These are phyloP conservation scores for Gardenia jasminoides DNA, from an alignment of 257 asterid genomes.

Conservation along the genomic window DNA sequence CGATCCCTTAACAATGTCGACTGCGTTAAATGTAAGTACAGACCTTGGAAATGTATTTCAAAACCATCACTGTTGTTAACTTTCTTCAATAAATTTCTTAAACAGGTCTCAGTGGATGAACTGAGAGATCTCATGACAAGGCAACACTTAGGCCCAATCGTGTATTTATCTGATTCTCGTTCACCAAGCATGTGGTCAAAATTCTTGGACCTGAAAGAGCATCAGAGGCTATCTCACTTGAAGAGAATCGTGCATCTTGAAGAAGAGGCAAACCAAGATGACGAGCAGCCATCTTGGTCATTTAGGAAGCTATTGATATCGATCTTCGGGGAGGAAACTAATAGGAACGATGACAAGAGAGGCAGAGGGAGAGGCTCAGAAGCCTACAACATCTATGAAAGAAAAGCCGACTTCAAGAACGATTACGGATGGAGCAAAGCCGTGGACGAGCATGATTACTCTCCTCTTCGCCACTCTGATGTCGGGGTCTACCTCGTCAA, in stretches of 20 bases:
- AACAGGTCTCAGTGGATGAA: slow-evolving; percentile 55
- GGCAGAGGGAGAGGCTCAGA: slow-evolving; percentile 54
- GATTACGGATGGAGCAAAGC: slow-evolving; percentile 82
- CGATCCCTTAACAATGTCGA: slow-evolving; percentile 55
- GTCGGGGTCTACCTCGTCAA: slow-evolving; percentile 66
- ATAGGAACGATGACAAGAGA: slow-evolving; percentile 6
- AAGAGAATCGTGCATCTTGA: slow-evolving; percentile 38
- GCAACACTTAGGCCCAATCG: slow-evolving; percentile 56
- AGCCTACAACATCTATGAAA: slow-evolving; percentile 56
- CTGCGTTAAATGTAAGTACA: slow-evolving; percentile 69
- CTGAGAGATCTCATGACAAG: slow-evolving; percentile 38
- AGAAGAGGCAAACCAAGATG: slow-evolving; percentile 17
- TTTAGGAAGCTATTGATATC: slow-evolving; percentile 52
- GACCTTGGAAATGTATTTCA: neutral
- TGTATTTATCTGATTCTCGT: slow-evolving; percentile 37
- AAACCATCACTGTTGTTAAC: neutral
- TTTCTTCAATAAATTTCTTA: neutral
- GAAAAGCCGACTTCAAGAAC: slow-evolving; percentile 58
- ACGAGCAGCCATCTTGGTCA: slow-evolving; percentile 47
- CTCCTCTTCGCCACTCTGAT: slow-evolving; percentile 52
- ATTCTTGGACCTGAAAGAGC: slow-evolving; percentile 45
- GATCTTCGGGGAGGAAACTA: slow-evolving; percentile 30
- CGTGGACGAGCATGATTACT: slow-evolving; percentile 52
- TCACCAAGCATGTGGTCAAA: slow-evolving; percentile 51
- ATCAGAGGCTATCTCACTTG: slow-evolving; percentile 42